These are phyloP conservation scores for Lachnellula occidentalis DNA, from an alignment of 2,329 filamentous ascomycete genomes.

Conservation along the genomic window DNA sequence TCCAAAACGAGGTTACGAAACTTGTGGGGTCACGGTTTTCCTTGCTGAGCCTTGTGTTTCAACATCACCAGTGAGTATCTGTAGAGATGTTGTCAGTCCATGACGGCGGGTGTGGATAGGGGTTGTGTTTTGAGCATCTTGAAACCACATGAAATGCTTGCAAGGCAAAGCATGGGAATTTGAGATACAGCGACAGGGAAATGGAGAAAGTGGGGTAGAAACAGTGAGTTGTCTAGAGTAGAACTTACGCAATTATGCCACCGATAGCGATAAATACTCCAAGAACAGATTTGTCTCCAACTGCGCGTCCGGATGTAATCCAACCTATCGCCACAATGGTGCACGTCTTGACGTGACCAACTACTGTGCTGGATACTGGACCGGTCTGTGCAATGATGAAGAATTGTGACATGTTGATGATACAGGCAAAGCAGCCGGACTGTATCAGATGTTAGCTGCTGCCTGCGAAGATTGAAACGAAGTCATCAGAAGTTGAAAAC, in stretches of 20 bases:
- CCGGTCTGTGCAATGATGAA: slow-evolving; percentile 58
- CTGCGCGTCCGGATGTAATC: slow-evolving; percentile 49
- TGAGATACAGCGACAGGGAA: neutral
- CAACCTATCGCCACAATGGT: slow-evolving; percentile 60
- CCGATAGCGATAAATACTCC: slow-evolving; percentile 51
- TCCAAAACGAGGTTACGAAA: neutral
- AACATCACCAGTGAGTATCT: slow-evolving; percentile 47
- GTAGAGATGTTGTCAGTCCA: neutral
- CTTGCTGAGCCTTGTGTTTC: slow-evolving; percentile 33
- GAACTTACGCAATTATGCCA: slow-evolving; percentile 50
- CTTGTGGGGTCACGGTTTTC: slow-evolving; percentile 9
- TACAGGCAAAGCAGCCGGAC: slow-evolving; percentile 57
- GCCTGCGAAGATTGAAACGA: slow-evolving; percentile 3
- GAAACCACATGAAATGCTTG: neutral
- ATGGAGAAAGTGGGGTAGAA: neutral
- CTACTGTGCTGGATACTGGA: slow-evolving; percentile 59
- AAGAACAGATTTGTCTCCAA: slow-evolving; percentile 49
- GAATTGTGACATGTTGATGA: slow-evolving; percentile 61
- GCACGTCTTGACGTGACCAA: slow-evolving; percentile 62
- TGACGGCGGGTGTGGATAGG: neutral
- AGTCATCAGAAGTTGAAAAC: slow-evolving; percentile 1
- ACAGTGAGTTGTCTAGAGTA: neutral
- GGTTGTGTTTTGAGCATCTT: neutral
- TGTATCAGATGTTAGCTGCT: slow-evolving; percentile 30
- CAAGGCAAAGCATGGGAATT: neutral